Conservation (phyloP, 2,329 filamentous ascomycete species). For the Penicillium nordicum region DNA sequence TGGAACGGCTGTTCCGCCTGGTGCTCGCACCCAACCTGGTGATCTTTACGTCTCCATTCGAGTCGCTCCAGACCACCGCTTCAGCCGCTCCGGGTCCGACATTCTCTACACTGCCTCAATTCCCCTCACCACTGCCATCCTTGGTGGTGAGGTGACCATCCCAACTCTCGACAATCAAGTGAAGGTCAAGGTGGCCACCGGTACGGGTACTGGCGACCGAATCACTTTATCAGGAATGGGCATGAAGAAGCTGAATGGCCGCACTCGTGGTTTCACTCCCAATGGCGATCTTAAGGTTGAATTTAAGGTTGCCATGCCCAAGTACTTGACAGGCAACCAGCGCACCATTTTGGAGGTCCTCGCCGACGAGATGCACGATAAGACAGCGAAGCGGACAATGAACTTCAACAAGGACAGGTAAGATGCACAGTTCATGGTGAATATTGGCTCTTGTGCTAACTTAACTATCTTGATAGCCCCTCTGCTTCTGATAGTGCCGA, state of each 20-base stretch:
- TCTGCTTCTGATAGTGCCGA: constrained; percentile 20
- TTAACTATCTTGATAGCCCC: constrained; percentile 14
- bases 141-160: constrained; percentile 84
- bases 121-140: constrained; percentile 84
- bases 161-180: constrained; percentile 89
- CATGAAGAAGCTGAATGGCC: constrained; percentile 77
- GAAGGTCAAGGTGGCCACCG: constrained; percentile 85
- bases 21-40: constrained; percentile 66
- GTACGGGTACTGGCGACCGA: constrained; percentile 87
- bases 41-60: constrained; percentile 89
- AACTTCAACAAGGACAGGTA: constrained; percentile 63
- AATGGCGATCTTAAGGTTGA: constrained; percentile 87
- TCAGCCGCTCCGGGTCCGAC: constrained; percentile 81
- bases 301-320: constrained; percentile 93
- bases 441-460: not conserved
- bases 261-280: constrained; percentile 52
- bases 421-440: constrained; percentile 25
- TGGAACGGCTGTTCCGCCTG: constrained; percentile 62
- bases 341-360: constrained; percentile 91
- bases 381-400: constrained; percentile 89
- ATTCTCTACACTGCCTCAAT: constrained; percentile 89
- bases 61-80: constrained; percentile 85
- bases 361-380: constrained; percentile 92
- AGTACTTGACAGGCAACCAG: constrained; percentile 87
- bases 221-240: constrained; percentile 87